phyloP scores from a whole-genome alignment of 2,329 filamentous ascomycete species.

The Fusarium oxysporum region DNA sequence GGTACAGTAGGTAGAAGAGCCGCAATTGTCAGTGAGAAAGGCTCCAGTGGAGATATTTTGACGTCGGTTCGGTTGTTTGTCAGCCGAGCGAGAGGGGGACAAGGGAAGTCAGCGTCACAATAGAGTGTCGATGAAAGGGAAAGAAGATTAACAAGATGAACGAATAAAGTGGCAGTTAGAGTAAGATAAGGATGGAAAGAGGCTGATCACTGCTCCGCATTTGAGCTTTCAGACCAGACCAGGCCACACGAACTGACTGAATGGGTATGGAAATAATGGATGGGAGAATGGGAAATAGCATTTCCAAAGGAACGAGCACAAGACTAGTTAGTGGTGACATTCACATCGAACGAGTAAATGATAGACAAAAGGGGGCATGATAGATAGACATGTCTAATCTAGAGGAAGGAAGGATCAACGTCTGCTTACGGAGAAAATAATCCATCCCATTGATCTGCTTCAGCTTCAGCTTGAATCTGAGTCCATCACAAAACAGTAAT shows the following conservation, averaged over 20 bases:
- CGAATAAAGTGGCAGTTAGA: conserved; percentile 17
- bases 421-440: neutral
- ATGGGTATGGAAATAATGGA: conserved; percentile 14
- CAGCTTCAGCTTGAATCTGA: conserved; percentile 1
- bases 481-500: neutral
- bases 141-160: neutral
- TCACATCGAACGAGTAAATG: neutral
- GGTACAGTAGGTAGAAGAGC: conserved; percentile 27
- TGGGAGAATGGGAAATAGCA: conserved; percentile 11
- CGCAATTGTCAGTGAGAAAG: conserved; percentile 9
- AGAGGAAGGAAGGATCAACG: conserved; percentile 33
- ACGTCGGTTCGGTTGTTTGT: conserved; percentile 10
- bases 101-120: conserved; percentile 16
- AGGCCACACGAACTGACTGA: neutral
- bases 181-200: conserved; percentile 15
- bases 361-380: conserved; percentile 23
- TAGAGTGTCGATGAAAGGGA: conserved; percentile 2
- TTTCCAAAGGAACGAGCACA: conserved; percentile 13
- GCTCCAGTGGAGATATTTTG: conserved; percentile 14
- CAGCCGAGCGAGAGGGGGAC: conserved; percentile 18
- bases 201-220: conserved; percentile 22
- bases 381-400: conserved; percentile 24
- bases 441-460: conserved; percentile 1
- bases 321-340: conserved; percentile 7
- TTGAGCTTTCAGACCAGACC: conserved; percentile 1